Conservation (phyloP, 1,284 basidiomycete genomes). For the Ustilago lituana region DNA sequence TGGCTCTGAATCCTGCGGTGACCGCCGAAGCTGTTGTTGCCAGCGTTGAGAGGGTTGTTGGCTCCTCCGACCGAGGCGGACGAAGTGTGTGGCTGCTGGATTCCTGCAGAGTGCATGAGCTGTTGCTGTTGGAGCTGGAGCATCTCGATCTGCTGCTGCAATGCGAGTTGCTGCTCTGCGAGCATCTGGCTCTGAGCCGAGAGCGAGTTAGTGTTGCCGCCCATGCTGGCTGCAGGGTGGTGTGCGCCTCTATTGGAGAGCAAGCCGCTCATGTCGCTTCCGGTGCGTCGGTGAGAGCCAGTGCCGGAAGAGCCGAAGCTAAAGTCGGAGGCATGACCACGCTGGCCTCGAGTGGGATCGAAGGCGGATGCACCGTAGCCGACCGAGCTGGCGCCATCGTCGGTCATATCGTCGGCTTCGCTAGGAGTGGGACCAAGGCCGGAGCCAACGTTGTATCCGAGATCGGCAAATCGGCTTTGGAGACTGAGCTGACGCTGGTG, state of each 20-base stretch:
- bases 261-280: conserved; percentile 55
- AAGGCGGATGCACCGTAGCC: conserved; percentile 57
- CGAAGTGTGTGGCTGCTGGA: no score
- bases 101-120: conserved; percentile 67
- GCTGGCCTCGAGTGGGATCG: conserved; percentile 52
- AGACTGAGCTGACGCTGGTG: conserved; percentile 57
- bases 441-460: conserved; percentile 50
- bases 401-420: conserved; percentile 50
- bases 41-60: conserved; percentile 25
- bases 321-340: conserved; percentile 30
- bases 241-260: conserved; percentile 38
- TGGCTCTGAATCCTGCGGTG: conserved; percentile 89
- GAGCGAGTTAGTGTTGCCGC: conserved; percentile 73
- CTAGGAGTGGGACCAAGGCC: conserved; percentile 28
- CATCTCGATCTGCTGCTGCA: conserved; percentile 69
- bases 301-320: conserved; percentile 35
- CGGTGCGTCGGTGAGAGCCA: conserved; percentile 51
- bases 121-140: conserved; percentile 69
- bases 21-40: conserved; percentile 29
- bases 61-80: conserved; percentile 46
- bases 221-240: conserved; percentile 75
- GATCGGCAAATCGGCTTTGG: conserved; percentile 57
- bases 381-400: conserved; percentile 54
- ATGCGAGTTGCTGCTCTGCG: conserved; percentile 67
- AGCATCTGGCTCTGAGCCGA: conserved; percentile 73